Percentiles rank a stretch among this genome's conserved stretches.
phyloP scores from a whole-genome alignment of 345 rosid species.

The Acer negundo region DNA sequence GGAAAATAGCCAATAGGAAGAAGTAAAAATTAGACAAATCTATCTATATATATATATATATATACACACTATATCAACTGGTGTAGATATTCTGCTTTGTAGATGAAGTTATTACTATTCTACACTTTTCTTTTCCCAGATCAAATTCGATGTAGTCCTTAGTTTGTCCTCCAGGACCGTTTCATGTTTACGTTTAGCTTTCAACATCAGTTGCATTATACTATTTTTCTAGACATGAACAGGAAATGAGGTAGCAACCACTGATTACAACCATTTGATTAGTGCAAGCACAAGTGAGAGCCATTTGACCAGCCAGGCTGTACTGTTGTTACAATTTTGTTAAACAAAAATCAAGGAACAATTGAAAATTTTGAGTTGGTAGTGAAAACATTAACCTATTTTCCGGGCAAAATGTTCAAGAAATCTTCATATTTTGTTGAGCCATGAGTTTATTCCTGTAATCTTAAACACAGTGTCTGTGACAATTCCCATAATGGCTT shows the following conservation, averaged over 20 bases:
- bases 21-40: background rate
- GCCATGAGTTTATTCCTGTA: too few relatives aligned
- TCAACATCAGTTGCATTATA: background rate
- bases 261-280: background rate
- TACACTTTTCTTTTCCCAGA: background rate
- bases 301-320: background rate
- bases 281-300: background rate
- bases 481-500: background rate
- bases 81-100: constrained; percentile 8
- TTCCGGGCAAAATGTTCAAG: too few relatives aligned
- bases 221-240: background rate
- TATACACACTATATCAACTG: background rate
- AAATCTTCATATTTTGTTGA: too few relatives aligned
- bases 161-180: background rate
- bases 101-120: constrained; percentile 6
- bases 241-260: background rate
- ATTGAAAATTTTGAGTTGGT: background rate
- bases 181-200: background rate
- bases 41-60: background rate
- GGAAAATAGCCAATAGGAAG: background rate
- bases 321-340: background rate
- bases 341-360: background rate
- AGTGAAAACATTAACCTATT: background rate
- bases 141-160: background rate
- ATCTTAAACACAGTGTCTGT: background rate